These are phyloP conservation scores for Chlamydomonas sphaeroides DNA, from an alignment of 139 green algal genomes.

Conservation along the genomic window DNA sequence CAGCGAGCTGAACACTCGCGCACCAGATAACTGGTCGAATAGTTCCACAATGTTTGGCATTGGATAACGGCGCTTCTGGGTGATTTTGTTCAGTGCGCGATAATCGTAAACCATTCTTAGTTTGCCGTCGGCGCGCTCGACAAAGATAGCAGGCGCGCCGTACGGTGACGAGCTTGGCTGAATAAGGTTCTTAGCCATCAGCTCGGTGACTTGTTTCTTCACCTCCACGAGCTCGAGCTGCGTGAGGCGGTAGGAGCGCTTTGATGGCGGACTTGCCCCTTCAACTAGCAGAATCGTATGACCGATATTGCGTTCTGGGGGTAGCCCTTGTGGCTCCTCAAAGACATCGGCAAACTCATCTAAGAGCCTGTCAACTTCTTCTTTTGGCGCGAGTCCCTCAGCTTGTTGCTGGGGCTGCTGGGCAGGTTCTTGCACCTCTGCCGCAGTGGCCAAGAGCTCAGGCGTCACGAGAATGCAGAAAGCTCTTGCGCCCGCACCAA, in stretches of 20 bases:
- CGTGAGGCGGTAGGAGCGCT: background rate
- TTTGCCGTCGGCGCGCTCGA: slow-evolving; percentile 51
- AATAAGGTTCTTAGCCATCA: slow-evolving; percentile 23
- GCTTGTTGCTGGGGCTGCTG: background rate
- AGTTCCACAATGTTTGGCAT: slow-evolving; percentile 58
- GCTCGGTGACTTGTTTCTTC: background rate
- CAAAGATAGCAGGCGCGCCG: slow-evolving; percentile 56
- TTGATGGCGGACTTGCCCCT: background rate
- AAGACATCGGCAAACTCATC: background rate
- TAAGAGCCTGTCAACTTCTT: background rate
- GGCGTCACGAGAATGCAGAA: too few relatives aligned
- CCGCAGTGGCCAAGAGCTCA: too few relatives aligned
- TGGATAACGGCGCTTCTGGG: slow-evolving; percentile 29
- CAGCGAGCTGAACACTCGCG: slow-evolving; percentile 36
- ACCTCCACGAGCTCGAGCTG: slow-evolving; percentile 8
- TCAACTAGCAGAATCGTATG: background rate
- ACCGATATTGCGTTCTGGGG: background rate
- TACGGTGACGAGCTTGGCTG: slow-evolving; percentile 53
- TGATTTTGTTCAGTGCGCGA: slow-evolving; percentile 52
- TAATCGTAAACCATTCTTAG: slow-evolving; percentile 59
- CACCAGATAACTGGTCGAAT: background rate
- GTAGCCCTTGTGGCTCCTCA: background rate
- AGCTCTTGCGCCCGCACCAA: too few relatives aligned
- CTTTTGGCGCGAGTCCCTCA: background rate
- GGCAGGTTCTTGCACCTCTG: background rate